phyloP scores from a whole-genome alignment of 345 rosid genomes.

The Firmiana major region DNA sequence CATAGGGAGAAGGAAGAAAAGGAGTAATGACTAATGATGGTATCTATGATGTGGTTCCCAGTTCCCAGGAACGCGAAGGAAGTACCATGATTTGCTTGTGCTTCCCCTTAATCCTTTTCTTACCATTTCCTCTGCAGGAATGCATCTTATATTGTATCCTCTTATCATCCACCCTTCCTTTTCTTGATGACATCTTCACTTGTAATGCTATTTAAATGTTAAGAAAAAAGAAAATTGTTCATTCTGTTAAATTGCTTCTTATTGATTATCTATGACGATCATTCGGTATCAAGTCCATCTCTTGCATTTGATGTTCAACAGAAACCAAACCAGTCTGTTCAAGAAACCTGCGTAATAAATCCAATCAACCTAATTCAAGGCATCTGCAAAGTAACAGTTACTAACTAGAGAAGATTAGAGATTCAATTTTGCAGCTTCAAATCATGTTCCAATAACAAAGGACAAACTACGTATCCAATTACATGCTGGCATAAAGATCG shows the following conservation, averaged over 20 bases:
- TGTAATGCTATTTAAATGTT: conserved; percentile 9
- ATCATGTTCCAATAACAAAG: not conserved
- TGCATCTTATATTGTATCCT: conserved; percentile 14
- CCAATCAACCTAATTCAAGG: conserved; percentile 11
- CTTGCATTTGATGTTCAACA: conserved; percentile 78
- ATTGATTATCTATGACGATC: conserved; percentile 31
- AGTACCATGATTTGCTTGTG: not conserved
- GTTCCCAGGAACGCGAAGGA: not conserved
- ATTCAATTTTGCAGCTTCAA: not conserved
- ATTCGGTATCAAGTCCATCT: conserved; percentile 54
- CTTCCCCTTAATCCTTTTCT: conserved; percentile 3
- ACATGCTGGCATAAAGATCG: not conserved
- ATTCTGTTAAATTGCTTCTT: not conserved
- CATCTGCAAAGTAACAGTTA: not conserved
- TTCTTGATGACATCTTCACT: conserved; percentile 12
- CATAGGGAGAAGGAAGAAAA: conserved; percentile 30
- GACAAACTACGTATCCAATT: conserved; percentile 8
- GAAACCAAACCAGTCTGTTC: conserved; percentile 75
- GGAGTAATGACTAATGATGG: conserved; percentile 19
- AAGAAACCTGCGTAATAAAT: conserved; percentile 66
- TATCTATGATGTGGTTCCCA: not conserved
- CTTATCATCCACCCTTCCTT: conserved; percentile 18
- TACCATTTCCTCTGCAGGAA: conserved; percentile 16
- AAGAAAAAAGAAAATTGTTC: not conserved
- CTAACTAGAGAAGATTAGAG: conserved; percentile 1